Percentiles rank a stretch among this genome's conserved stretches.
phyloP scores from a whole-genome alignment of 2,329 filamentous ascomycete species.

The Fusarium drepaniforme region DNA sequence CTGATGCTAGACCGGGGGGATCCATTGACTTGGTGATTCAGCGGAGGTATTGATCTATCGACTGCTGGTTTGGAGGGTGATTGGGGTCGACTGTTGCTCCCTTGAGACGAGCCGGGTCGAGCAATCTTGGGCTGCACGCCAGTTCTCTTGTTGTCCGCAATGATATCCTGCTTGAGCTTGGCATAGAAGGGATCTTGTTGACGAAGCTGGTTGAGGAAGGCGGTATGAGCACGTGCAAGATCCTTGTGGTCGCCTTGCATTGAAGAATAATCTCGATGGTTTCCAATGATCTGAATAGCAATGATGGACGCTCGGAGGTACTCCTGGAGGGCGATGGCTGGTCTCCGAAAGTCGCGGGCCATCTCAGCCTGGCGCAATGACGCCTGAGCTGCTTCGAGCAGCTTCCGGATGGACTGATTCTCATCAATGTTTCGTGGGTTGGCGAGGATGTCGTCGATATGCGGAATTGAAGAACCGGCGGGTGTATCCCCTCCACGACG shows the following conservation, averaged over 20 bases:
- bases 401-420: conserved; percentile 63
- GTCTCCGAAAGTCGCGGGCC: conserved; percentile 71
- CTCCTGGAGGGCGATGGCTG: conserved; percentile 83
- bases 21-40: conserved; percentile 30
- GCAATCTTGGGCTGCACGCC: conserved; percentile 63
- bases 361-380: conserved; percentile 71
- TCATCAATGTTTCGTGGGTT: conserved; percentile 60
- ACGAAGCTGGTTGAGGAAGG: conserved; percentile 64
- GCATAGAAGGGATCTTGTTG: conserved; percentile 64
- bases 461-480: conserved; percentile 56
- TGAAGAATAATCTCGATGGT: conserved; percentile 79
- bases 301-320: conserved; percentile 88
- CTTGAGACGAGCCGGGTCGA: conserved; percentile 29
- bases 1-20: conserved; percentile 31
- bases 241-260: conserved; percentile 68
- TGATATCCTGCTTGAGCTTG: conserved; percentile 69
- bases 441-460: conserved; percentile 66
- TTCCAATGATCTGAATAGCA: conserved; percentile 79
- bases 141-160: conserved; percentile 72
- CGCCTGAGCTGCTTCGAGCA: conserved; percentile 65
- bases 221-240: conserved; percentile 60
- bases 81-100: conserved; percentile 19
- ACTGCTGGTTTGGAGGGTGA: conserved; percentile 30
- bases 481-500: conserved; percentile 44
- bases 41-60: conserved; percentile 23